A percentile compares a stretch with the other conserved stretches of the same genome.
phyloP scores from a whole-genome alignment of 139 green algal species.

The Raphidocelis subcapitata region DNA sequence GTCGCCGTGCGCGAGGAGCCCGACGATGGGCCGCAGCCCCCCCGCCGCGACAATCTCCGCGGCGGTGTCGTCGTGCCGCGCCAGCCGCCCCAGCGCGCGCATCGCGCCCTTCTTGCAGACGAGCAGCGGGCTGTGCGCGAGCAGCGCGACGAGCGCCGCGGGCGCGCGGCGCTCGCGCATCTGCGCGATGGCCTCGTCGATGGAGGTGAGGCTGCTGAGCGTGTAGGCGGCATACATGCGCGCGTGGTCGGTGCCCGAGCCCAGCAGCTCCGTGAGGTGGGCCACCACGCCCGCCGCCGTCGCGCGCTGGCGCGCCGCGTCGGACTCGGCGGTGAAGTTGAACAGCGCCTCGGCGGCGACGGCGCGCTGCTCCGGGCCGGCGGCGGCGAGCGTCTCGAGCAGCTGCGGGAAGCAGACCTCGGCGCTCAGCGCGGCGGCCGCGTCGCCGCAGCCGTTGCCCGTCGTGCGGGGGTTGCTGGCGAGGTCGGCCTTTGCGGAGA shows the following conservation, averaged over 20 bases:
- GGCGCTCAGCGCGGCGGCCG: slow-evolving; percentile 7
- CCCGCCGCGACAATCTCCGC: slow-evolving; percentile 38
- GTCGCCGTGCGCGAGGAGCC: slow-evolving; percentile 35
- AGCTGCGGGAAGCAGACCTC: slow-evolving; percentile 26
- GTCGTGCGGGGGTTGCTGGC: slow-evolving; percentile 14
- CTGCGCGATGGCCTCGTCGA: slow-evolving; percentile 23
- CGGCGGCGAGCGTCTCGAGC: slow-evolving; percentile 14
- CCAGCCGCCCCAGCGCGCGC: slow-evolving; percentile 45
- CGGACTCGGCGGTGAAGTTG: slow-evolving; percentile 35
- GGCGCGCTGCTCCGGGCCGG: slow-evolving; percentile 23
- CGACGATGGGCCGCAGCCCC: slow-evolving; percentile 41
- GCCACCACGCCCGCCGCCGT: slow-evolving; percentile 27
- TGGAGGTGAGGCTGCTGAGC: slow-evolving; percentile 45
- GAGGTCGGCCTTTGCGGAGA: slow-evolving; percentile 23
- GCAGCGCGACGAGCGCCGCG: slow-evolving; percentile 41
- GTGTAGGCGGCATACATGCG: slow-evolving; percentile 60
- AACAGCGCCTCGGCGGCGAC: slow-evolving; percentile 40
- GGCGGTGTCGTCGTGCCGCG: slow-evolving; percentile 37
- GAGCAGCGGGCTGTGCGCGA: slow-evolving; percentile 20
- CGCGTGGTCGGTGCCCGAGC: slow-evolving; percentile 31
- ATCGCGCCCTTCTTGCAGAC: slow-evolving; percentile 37
- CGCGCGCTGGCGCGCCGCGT: slow-evolving; percentile 6
- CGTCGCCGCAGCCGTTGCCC: slow-evolving; percentile 7
- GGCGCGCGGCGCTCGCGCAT: slow-evolving; percentile 35
- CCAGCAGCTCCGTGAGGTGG: slow-evolving; percentile 41